Conservation (phyloP, 2,329 filamentous ascomycete species). For the Drechslerella coelobrocha region DNA sequence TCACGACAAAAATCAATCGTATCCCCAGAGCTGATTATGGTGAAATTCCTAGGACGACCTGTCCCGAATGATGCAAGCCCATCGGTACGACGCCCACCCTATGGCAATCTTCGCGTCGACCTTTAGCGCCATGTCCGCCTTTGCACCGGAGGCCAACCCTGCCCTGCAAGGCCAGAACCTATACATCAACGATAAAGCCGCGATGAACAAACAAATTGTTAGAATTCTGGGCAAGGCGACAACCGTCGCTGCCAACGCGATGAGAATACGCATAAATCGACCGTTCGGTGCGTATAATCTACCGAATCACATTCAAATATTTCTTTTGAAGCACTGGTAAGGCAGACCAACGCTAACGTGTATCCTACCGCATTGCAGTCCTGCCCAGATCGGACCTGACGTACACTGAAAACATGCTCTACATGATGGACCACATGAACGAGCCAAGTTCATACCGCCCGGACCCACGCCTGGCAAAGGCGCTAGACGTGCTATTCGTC, state of each 20-base stretch:
- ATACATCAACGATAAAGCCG: conserved; percentile 61
- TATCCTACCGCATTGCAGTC: conserved; percentile 1
- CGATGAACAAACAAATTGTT: conserved; percentile 64
- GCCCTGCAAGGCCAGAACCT: conserved; percentile 63
- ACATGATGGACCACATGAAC: conserved; percentile 64
- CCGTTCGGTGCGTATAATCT: conserved; percentile 60
- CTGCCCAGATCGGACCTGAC: conserved; percentile 47
- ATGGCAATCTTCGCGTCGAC: conserved; percentile 64
- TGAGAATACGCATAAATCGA: conserved; percentile 64
- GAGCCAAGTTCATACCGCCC: conserved; percentile 61
- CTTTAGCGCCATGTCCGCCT: conserved; percentile 63
- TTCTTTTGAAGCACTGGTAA: background rate
- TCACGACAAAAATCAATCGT: too few relatives aligned
- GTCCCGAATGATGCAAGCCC: conserved; percentile 46
- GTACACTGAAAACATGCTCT: conserved; percentile 66
- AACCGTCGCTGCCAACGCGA: conserved; percentile 63
- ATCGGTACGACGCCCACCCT: conserved; percentile 61
- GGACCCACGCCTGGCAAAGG: conserved; percentile 62
- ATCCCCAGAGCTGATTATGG: too few relatives aligned
- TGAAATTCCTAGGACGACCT: conserved; percentile 30
- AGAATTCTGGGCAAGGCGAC: conserved; percentile 64
- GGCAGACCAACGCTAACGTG: background rate
- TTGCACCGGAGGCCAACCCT: conserved; percentile 63
- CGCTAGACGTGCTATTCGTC: conserved; percentile 65
- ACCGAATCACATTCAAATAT: background rate